Base-by-base conservation (phyloP, 2,329 filamentous ascomycete genomes). In the Pyricularia grisea region DNA sequence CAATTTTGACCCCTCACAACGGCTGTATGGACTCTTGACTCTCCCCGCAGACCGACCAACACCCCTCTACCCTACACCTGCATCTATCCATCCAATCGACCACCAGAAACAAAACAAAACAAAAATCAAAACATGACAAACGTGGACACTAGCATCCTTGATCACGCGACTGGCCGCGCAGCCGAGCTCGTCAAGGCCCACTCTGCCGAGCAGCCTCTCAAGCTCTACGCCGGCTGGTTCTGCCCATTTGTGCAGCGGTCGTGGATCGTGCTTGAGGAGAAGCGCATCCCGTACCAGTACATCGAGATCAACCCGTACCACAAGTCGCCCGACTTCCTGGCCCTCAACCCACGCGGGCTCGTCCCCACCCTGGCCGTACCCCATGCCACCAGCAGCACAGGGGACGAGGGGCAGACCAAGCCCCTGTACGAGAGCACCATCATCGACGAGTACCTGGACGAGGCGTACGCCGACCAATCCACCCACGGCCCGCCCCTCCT, bases 261-360 rank as follows among this genome's bases (percentile, higher is more conserved):
- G 17, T 93, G 91, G 89, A 88, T 92, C 71, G 86, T 89, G 1
- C 83, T 94, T 12, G 85, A 88, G 74, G 91, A 93, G 76, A 93
- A 94, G 77, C 79, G 82, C 2, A 90, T 93, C 33, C 85, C 87
- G 20, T 90, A 94, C 76, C 88, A 93, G 79, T 92, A 92, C 76
- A 82, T 91, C 72, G 89, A 92, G 80, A 89, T 93, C 70, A 93
- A 93, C 77, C 91, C 91, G 0, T 93, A 93, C 81, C 81, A 88
- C 77, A 94, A 94, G 74, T 87, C 87, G 0, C 78, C 85, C 3
- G 87, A 85, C 0, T 88, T 93, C 31, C 81, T 94, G 27, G 82
- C 84, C 10, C 81, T 94, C 71, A 94, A 94, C 75, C 91, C 91
- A 0, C 86, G 90, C 14, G 91, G 91, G 0, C 82, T 94, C 0